These are phyloP conservation scores for Cyclotella sp. DNA, from an alignment of 108 stramenopile genomes.

Conservation along the genomic window DNA sequence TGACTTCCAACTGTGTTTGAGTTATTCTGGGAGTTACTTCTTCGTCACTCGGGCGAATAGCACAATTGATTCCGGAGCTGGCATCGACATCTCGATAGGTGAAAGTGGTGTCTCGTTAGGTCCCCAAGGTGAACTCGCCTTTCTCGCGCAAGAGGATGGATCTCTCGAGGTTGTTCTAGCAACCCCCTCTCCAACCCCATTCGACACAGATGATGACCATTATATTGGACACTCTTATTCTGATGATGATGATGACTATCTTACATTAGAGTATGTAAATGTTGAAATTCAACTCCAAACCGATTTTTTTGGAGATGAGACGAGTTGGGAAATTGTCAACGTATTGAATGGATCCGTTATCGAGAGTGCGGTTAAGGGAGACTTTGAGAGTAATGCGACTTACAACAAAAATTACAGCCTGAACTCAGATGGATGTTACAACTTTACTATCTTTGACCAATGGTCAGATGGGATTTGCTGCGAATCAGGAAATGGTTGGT, in stretches of 20 bases:
- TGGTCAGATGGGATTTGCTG: constrained; percentile 17
- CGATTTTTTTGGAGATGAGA: constrained; percentile 10
- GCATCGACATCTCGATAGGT: not conserved
- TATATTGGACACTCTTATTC: too few relatives aligned
- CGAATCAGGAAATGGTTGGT: not conserved
- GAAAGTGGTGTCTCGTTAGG: not conserved
- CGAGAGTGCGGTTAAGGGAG: not conserved
- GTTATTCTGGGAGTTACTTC: constrained; percentile 7
- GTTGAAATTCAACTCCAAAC: constrained; percentile 4
- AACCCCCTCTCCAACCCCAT: not conserved
- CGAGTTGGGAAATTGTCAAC: constrained; percentile 14
- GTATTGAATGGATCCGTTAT: not conserved
- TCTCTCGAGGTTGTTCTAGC: not conserved
- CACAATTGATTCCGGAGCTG: not conserved
- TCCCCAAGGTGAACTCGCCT: not conserved
- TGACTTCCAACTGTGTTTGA: constrained; percentile 9
- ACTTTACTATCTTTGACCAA: constrained; percentile 5
- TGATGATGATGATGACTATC: not conserved
- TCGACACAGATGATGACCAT: too few relatives aligned
- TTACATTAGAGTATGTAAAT: too few relatives aligned
- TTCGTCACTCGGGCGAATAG: not conserved
- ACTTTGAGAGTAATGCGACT: constrained; percentile 3
- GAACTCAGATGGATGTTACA: constrained; percentile 5
- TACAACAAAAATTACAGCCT: not conserved
- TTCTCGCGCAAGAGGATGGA: not conserved